Evolutionary conservation across 2,329 filamentous ascomycete genomes (phyloP).

Genomic region (Diaporthe caulivora): DNA sequence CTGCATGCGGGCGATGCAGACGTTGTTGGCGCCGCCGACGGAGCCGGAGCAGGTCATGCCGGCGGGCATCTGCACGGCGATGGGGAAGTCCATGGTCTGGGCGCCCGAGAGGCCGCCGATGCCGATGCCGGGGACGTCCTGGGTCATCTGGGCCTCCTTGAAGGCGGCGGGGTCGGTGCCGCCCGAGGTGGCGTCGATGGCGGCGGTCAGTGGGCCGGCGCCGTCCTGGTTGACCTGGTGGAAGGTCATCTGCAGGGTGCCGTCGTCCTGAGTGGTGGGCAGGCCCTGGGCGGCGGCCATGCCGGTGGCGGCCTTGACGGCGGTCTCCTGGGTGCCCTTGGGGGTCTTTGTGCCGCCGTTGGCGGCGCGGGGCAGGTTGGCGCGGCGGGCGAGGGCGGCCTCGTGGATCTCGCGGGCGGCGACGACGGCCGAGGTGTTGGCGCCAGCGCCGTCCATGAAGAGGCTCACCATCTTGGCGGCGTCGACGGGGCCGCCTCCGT

Average conservation of each 20-base stretch:
- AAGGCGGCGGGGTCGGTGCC: conserved; percentile 72
- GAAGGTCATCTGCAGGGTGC: conserved; percentile 73
- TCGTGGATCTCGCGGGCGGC: conserved; percentile 39
- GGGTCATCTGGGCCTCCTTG: conserved; percentile 67
- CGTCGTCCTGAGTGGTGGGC: conserved; percentile 71
- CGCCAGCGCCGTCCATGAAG: conserved; percentile 67
- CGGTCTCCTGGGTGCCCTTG: conserved; percentile 58
- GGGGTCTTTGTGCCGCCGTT: conserved; percentile 56
- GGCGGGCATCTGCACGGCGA: conserved; percentile 74
- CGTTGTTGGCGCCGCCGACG: conserved; percentile 69
- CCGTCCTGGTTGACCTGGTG: conserved; percentile 81
- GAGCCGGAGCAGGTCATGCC: conserved; percentile 75
- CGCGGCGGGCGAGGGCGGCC: conserved; percentile 42
- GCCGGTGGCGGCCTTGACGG: conserved; percentile 62
- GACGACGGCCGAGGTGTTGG: conserved; percentile 42
- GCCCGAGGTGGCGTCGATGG: conserved; percentile 72
- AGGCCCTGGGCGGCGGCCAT: conserved; percentile 52
- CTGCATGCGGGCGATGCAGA: conserved; percentile 75
- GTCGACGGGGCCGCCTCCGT: conserved; percentile 70
- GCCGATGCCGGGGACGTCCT: conserved; percentile 51
- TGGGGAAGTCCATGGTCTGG: conserved; percentile 72
- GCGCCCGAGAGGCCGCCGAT: conserved; percentile 69
- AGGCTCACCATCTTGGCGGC: conserved; percentile 67
- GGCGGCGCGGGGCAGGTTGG: conserved; percentile 38
- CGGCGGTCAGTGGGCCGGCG: conserved; percentile 72